Percentiles rank a stretch among this genome's conserved stretches.
These are phyloP conservation scores for Beauveria caledonica DNA, from an alignment of 2,329 filamentous ascomycete genomes.

Conservation along the genomic window DNA sequence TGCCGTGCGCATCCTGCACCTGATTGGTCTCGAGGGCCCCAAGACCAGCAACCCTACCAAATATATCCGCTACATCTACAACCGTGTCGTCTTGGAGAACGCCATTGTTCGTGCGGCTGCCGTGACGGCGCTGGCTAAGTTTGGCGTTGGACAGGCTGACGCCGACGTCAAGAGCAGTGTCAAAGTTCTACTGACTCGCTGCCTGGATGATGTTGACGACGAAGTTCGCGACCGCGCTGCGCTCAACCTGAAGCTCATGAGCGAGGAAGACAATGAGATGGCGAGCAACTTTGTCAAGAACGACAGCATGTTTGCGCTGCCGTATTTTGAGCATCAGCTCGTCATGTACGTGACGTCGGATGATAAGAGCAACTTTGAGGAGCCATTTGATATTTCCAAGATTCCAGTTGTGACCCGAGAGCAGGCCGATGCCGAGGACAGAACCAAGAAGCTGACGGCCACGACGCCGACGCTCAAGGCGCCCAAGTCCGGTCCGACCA, in stretches of 20 bases:
- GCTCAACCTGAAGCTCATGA: conserved; percentile 85
- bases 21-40: conserved; percentile 88
- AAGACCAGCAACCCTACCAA: conserved; percentile 95
- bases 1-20: conserved; percentile 86
- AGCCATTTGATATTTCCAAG: conserved; percentile 81
- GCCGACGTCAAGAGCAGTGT: conserved; percentile 95
- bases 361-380: conserved; percentile 74
- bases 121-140: conserved; percentile 92
- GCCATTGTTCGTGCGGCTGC: conserved; percentile 91
- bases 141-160: conserved; percentile 93
- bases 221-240: conserved; percentile 95
- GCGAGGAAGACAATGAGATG: conserved; percentile 81
- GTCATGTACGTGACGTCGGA: conserved; percentile 96
- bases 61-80: conserved; percentile 99
- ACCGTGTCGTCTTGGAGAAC: conserved; percentile 94
- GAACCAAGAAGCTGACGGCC: conserved; percentile 93
- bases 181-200: conserved; percentile 82
- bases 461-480: conserved; percentile 91
- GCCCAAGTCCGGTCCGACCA: conserved; percentile 70
- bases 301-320: conserved; percentile 90
- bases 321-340: conserved; percentile 92
- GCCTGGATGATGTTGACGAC: conserved; percentile 93
- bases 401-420: conserved; percentile 92
- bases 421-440: conserved; percentile 90
- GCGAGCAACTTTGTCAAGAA: conserved; percentile 88